phyloP scores from a whole-genome alignment of 2,329 filamentous ascomycete species.

The Colletotrichum sp. region DNA sequence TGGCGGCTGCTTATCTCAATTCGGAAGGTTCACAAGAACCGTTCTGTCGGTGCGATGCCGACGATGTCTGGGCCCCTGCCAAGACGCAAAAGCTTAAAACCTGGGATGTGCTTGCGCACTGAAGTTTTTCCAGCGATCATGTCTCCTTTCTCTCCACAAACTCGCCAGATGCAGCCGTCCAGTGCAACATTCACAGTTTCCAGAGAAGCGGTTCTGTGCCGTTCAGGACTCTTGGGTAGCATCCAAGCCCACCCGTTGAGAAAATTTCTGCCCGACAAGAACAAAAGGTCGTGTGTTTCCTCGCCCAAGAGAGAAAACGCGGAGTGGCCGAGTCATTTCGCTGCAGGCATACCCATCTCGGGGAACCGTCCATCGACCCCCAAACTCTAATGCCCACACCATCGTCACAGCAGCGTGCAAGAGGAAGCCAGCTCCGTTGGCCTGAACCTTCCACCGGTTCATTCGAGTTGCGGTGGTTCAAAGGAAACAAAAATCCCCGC shows the following conservation, averaged over 20 bases:
- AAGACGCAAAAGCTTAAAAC: background rate
- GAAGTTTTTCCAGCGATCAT: background rate
- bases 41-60: background rate
- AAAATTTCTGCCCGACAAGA: background rate
- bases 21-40: background rate
- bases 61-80: background rate
- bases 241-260: background rate
- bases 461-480: background rate
- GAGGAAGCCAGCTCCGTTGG: background rate
- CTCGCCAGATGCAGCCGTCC: background rate
- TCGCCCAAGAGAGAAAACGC: background rate
- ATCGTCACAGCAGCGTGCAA: background rate
- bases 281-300: background rate
- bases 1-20: background rate
- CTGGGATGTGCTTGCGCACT: background rate
- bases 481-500: background rate
- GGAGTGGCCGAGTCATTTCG: background rate
- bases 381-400: slow-evolving; percentile 1
- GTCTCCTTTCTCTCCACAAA: background rate
- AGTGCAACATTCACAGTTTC: background rate
- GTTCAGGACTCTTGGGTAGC: background rate
- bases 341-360: slow-evolving; percentile 2
- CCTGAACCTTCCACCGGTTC: background rate
- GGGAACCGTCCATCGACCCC: background rate
- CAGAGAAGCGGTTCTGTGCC: background rate